Base-by-base conservation (phyloP, 768 basidiomycete genomes). In the Leccinum sublutescens region DNA sequence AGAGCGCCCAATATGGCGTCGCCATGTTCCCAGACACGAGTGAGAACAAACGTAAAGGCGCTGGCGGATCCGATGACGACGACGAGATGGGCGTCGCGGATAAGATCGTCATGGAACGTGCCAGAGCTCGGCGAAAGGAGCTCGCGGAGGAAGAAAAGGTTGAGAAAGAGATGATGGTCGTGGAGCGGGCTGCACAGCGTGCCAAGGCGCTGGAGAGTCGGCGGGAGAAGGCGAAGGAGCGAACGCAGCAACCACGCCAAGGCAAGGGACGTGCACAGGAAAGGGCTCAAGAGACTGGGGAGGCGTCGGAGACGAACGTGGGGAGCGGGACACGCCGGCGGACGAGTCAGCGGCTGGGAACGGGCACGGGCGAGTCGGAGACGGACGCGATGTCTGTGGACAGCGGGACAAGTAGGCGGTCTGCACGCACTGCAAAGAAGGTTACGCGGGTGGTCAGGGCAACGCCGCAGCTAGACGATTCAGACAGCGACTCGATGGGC, bases 1-100 rank as follows among this genome's bases (percentile, higher is more conserved):
- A 91, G 50, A 95, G 93, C 59, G 81, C 88, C 1, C 82, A 83
- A 36, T 97, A 93, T 68, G 95, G 95, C 0, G 86, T 87, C 8
- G 86, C 88, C 6, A 89, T 91, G 86, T 95, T 93, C 70, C 90
- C 91, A 0, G 80, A 77, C 31, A 75, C 79, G 10, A 63, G 70
- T 48, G 68, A 67, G 25, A 62, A 56, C 50, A 67, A 64, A 45
- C 66, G 57, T 17, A 61, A 65, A 5, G 79, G 75, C 3, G 78
- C 75, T 3, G 79, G 76, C 29, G 71, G 76, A 36, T 71, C 66
- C 61, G 48, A 45, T 11, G 77, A 69, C 8, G 75, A 68, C 25
- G 71, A 61, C 14, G 72, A 68, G 52, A 66, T 68, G 68, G 69
- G 59, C 4, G 68, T 69, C 12, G 76, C 75, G 3, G 79, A 82